These are phyloP conservation scores for Berkeleyomyces rouxiae DNA, from an alignment of 2,329 filamentous ascomycete genomes.

Conservation along the genomic window DNA sequence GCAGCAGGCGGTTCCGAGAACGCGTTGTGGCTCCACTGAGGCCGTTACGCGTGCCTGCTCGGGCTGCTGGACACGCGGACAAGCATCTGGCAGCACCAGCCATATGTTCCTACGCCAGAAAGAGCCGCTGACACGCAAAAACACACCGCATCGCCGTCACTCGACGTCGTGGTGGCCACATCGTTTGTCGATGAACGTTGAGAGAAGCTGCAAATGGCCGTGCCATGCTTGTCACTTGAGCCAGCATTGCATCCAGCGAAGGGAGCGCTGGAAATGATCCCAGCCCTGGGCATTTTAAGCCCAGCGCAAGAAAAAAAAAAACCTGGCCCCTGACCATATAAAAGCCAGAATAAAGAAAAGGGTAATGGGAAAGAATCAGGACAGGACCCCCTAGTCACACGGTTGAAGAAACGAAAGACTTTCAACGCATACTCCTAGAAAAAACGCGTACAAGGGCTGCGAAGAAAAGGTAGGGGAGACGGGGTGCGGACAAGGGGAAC, in stretches of 20 bases:
- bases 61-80: too few relatives aligned
- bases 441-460: constrained; percentile 1
- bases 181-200: constrained; percentile 1
- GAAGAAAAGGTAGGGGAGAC: not conserved
- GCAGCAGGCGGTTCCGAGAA: too few relatives aligned
- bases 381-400: constrained; percentile 6
- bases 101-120: too few relatives aligned
- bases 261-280: not conserved
- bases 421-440: constrained; percentile 4
- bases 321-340: not conserved
- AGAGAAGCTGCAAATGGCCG: constrained; percentile 6
- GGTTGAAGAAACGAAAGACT: not conserved
- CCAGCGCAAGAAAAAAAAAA: not conserved
- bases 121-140: too few relatives aligned
- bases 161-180: not conserved
- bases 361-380: not conserved
- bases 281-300: not conserved
- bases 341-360: not conserved
- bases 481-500: not conserved
- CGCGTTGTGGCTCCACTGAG: too few relatives aligned
- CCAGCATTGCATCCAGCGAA: constrained; percentile 6
- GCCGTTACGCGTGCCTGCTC: too few relatives aligned
- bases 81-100: too few relatives aligned
- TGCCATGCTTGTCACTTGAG: constrained; percentile 11
- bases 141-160: too few relatives aligned